A percentile compares a stretch with the other conserved stretches of the same genome.
Evolutionary conservation across 805 yeast genomes (phyloP).

Genomic region (Candida oleophila): DNA sequence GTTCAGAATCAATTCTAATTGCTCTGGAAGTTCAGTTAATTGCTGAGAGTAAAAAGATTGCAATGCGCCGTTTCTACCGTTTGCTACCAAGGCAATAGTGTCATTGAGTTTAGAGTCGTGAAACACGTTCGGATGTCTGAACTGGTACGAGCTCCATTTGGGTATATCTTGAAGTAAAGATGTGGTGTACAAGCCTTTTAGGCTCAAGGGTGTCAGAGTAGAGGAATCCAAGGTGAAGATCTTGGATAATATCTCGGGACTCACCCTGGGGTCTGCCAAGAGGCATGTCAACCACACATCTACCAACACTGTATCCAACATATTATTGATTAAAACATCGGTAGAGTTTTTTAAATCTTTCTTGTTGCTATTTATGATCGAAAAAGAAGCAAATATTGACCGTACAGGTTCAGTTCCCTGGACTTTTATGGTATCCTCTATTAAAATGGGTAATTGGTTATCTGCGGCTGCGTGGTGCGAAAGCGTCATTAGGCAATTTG

Average conservation of each 20-base stretch:
- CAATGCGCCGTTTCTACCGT: background rate
- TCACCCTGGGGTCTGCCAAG: constrained; percentile 15
- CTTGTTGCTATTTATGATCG: background rate
- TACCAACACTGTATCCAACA: constrained; percentile 48
- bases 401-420: background rate
- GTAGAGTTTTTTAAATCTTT: constrained; percentile 7
- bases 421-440: constrained; percentile 40
- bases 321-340: constrained; percentile 37
- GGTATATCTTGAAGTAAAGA: constrained; percentile 21
- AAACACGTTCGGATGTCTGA: constrained; percentile 26
- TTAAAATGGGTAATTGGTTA: constrained; percentile 52
- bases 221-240: constrained; percentile 1
- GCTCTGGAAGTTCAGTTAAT: background rate
- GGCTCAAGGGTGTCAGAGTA: background rate
- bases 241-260: background rate
- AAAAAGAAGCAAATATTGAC: background rate
- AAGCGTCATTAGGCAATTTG: constrained; percentile 40
- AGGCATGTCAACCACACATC: constrained; percentile 48
- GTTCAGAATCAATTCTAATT: background rate
- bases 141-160: constrained; percentile 25
- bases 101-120: constrained; percentile 4
- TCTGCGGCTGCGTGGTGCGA: constrained; percentile 51
- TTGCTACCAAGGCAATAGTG: background rate
- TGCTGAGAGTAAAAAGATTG: background rate
- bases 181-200: constrained; percentile 7